Evolutionary conservation across 805 yeast species (phyloP).

Genomic region (Candida ponderosae): DNA sequence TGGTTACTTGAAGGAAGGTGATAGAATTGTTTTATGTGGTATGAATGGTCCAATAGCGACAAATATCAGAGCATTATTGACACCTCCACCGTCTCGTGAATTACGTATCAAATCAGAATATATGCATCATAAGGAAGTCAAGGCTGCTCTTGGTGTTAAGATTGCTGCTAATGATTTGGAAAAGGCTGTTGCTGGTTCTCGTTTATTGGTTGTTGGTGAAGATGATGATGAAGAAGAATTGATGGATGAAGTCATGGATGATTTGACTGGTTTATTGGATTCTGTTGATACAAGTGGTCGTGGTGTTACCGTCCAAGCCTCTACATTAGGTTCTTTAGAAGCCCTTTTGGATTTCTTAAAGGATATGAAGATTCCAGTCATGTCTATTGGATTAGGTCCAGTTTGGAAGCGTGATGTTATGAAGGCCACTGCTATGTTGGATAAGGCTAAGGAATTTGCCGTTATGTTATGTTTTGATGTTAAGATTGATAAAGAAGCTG

Average conservation of each 20-base stretch:
- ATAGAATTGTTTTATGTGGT: constrained; percentile 92
- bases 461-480: constrained; percentile 99
- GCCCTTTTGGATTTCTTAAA: constrained; percentile 95
- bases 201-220: constrained; percentile 89
- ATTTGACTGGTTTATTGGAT: constrained; percentile 87
- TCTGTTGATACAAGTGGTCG: constrained; percentile 91
- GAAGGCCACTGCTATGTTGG: constrained; percentile 96
- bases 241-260: constrained; percentile 99
- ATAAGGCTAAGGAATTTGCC: constrained; percentile 90
- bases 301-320: constrained; percentile 98
- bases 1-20: constrained; percentile 93
- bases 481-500: constrained; percentile 95
- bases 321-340: constrained; percentile 96
- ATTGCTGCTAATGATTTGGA: constrained; percentile 97
- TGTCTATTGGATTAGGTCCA: constrained; percentile 98
- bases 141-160: constrained; percentile 98
- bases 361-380: constrained; percentile 98
- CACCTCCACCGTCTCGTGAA: constrained; percentile 97
- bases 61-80: constrained; percentile 86
- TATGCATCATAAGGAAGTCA: constrained; percentile 93
- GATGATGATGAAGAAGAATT: constrained; percentile 97
- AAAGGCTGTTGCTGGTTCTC: constrained; percentile 98
- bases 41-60: constrained; percentile 98
- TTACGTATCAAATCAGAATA: constrained; percentile 95
- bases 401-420: constrained; percentile 97